Percentiles rank a stretch among this genome's conserved stretches.
phyloP scores from a whole-genome alignment of 2,329 filamentous ascomycete genomes.

The Rutstroemia sp. region DNA sequence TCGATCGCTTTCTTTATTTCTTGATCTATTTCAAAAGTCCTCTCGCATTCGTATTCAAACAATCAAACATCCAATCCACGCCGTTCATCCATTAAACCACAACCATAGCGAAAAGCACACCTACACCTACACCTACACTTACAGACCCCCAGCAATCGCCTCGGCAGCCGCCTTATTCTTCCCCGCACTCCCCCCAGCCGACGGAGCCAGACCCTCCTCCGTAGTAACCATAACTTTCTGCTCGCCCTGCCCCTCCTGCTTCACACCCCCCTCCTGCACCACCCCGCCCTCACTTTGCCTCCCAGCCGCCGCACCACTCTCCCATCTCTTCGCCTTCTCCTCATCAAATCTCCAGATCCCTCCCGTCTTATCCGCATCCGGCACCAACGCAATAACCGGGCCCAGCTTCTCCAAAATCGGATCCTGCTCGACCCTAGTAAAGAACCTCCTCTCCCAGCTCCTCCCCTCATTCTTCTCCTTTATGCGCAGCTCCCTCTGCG shows the following conservation, averaged over 20 bases:
- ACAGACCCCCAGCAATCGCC: neutral
- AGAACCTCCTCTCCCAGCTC: constrained; percentile 80
- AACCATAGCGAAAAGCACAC: neutral
- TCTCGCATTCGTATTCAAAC: neutral
- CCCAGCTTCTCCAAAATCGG: constrained; percentile 35
- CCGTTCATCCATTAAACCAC: neutral
- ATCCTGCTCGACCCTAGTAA: constrained; percentile 48
- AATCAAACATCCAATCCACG: neutral
- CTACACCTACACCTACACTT: neutral
- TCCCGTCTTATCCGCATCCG: constrained; percentile 56
- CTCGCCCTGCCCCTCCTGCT: neutral
- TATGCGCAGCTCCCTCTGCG: constrained; percentile 70
- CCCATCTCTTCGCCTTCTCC: constrained; percentile 21
- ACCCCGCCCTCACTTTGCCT: neutral
- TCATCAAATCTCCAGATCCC: constrained; percentile 64
- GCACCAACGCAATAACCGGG: constrained; percentile 32
- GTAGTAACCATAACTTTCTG: no score
- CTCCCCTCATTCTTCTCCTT: constrained; percentile 67
- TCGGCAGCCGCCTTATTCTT: neutral
- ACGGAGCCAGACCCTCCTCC: no score
- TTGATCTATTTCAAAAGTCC: neutral
- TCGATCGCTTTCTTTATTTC: neutral
- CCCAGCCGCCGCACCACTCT: neutral
- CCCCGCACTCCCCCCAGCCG: no score
- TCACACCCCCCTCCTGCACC: neutral